A percentile compares a stretch with the other conserved stretches of the same genome.
These are phyloP conservation scores for Jatropha curcas DNA, from an alignment of 345 rosid species.

Conservation along the genomic window DNA sequence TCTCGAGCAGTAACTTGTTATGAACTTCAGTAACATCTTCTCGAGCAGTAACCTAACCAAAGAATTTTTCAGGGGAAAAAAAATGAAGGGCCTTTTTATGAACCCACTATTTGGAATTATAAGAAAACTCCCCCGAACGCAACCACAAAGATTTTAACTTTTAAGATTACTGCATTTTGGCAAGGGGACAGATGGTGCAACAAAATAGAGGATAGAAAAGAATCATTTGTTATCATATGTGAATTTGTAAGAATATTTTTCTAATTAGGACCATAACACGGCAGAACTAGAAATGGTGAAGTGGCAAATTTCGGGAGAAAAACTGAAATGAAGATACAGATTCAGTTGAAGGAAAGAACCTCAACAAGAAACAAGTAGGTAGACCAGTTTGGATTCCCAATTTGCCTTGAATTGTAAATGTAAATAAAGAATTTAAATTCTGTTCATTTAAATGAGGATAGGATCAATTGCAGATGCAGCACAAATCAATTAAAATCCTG, in stretches of 20 bases:
- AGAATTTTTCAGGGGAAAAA: neutral
- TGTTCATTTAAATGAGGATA: too few species aligned
- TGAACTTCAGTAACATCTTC: conserved; percentile 79
- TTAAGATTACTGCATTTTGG: neutral
- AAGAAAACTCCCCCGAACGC: too few species aligned
- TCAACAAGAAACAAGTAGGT: neutral
- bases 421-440: neutral
- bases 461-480: too few species aligned
- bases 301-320: too few species aligned
- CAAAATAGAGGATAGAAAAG: neutral
- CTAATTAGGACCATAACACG: neutral
- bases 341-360: neutral
- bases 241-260: neutral
- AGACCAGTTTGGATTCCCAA: neutral
- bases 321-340: too few species aligned
- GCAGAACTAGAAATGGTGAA: too few species aligned
- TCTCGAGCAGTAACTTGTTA: conserved; percentile 64
- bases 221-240: neutral
- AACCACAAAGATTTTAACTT: too few species aligned
- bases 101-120: too few species aligned
- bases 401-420: neutral
- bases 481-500: too few species aligned
- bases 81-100: neutral
- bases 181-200: neutral
- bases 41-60: conserved; percentile 57